phyloP scores from a whole-genome alignment of 768 basidiomycete genomes.

The Russula abietina region DNA sequence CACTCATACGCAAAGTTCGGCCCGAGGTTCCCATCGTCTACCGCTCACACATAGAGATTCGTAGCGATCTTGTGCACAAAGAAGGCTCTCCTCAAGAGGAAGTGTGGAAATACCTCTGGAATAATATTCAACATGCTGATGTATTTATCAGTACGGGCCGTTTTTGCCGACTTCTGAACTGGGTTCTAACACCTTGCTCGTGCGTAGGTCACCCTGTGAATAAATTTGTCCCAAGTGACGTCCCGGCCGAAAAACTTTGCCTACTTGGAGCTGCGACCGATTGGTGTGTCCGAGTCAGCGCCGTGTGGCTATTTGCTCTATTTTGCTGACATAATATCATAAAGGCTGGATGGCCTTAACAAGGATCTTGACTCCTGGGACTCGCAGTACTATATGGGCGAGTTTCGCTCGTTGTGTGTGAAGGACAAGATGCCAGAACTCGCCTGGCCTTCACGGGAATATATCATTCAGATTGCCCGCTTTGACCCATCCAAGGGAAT shows the following conservation, averaged over 20 bases:
- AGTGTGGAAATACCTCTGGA: conserved; percentile 94
- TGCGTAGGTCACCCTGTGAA: conserved; percentile 73
- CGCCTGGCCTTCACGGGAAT: conserved; percentile 74
- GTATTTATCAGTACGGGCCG: conserved; percentile 70
- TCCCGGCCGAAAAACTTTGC: conserved; percentile 62
- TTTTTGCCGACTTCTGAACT: background rate
- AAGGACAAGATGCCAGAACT: conserved; percentile 81
- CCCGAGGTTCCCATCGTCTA: conserved; percentile 88
- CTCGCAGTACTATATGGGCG: conserved; percentile 83
- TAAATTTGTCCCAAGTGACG: conserved; percentile 88
- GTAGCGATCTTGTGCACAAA: conserved; percentile 70
- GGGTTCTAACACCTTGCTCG: background rate
- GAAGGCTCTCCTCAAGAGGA: conserved; percentile 80
- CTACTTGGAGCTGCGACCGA: conserved; percentile 82
- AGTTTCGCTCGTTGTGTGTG: conserved; percentile 69
- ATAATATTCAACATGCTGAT: conserved; percentile 85
- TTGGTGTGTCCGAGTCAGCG: conserved; percentile 46
- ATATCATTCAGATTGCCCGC: conserved; percentile 87
- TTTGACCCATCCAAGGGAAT: conserved; percentile 89
- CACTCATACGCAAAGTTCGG: conserved; percentile 78
- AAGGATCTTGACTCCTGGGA: conserved; percentile 80
- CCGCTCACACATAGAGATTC: conserved; percentile 92
- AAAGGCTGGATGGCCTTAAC: conserved; percentile 88
- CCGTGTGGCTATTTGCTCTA: background rate
- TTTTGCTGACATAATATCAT: background rate